Conservation (phyloP, 768 basidiomycete species). For the Amanita exitialis region DNA sequence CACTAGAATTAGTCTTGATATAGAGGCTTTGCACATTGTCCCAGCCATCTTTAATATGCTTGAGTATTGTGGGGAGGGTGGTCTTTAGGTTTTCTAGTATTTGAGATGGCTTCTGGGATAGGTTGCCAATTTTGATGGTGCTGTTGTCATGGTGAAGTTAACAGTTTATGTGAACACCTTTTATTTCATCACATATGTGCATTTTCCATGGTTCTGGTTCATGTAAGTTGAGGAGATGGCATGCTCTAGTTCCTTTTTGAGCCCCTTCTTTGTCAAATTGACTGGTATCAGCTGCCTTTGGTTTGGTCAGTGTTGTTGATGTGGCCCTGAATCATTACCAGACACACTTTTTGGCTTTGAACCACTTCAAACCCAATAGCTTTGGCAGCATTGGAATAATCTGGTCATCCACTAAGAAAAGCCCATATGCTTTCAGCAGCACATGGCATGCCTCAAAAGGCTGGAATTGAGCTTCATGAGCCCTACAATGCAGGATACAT, state of each 20-base stretch:
- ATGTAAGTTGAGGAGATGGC: constrained; percentile 93
- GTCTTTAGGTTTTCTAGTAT: constrained; percentile 68
- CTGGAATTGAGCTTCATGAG: constrained; percentile 82
- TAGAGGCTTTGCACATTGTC: constrained; percentile 83
- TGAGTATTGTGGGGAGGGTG: constrained; percentile 67
- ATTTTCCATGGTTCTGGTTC: constrained; percentile 90
- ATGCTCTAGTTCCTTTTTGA: constrained; percentile 87
- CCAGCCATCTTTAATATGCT: constrained; percentile 74
- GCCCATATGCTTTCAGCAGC: constrained; percentile 78
- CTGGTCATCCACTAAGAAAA: constrained; percentile 92
- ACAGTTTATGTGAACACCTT: no score
- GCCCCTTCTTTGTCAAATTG: constrained; percentile 75
- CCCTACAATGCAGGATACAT: constrained; percentile 83
- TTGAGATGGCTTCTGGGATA: constrained; percentile 66
- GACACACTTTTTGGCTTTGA: constrained; percentile 89
- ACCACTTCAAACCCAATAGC: constrained; percentile 83
- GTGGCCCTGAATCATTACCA: neutral
- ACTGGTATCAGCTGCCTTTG: constrained; percentile 82
- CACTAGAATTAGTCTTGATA: constrained; percentile 82
- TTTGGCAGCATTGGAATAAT: constrained; percentile 81
- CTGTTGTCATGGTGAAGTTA: constrained; percentile 25
- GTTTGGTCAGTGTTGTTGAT: constrained; percentile 6
- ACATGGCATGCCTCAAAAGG: constrained; percentile 74
- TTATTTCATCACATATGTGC: constrained; percentile 53
- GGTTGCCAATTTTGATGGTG: constrained; percentile 72